These are phyloP conservation scores for Termitomyces sp. DNA, from an alignment of 768 basidiomycete species.

Conservation along the genomic window DNA sequence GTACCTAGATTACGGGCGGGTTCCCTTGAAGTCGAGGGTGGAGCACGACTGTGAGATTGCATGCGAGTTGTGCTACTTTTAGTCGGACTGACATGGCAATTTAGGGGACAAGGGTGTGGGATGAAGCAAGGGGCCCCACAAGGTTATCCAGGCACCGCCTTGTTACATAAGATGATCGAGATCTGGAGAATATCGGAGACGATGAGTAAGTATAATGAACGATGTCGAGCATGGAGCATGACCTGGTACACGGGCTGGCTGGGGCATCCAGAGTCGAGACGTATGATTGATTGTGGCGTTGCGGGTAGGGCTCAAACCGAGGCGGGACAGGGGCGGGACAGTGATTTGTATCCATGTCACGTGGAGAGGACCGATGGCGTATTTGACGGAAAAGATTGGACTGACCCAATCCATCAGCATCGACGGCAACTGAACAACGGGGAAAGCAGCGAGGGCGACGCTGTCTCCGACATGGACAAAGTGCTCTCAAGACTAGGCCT, in stretches of 20 bases:
- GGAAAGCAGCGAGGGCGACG: constrained; percentile 11
- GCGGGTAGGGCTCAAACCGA: background rate
- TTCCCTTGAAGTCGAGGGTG: too few species aligned
- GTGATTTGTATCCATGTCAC: constrained; percentile 3
- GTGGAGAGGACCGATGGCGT: constrained; percentile 6
- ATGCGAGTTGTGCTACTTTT: constrained; percentile 2
- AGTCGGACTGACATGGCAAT: background rate
- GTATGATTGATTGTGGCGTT: constrained; percentile 2
- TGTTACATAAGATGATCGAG: constrained; percentile 14
- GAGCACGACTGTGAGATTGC: background rate
- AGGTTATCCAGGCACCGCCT: constrained; percentile 6
- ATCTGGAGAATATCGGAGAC: constrained; percentile 1
- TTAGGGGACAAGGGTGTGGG: background rate
- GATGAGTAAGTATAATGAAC: background rate
- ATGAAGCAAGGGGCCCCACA: background rate
- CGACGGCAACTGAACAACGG: constrained; percentile 1
- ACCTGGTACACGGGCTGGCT: background rate
- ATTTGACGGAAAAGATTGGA: constrained; percentile 12
- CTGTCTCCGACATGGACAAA: constrained; percentile 9
- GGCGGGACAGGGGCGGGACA: background rate
- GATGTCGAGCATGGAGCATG: too few species aligned
- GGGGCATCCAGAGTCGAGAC: background rate
- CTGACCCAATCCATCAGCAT: constrained; percentile 4
- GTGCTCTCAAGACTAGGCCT: constrained; percentile 9
- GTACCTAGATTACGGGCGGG: background rate